These are phyloP conservation scores for Saxophila tyrrhenica DNA, from an alignment of 495 filamentous ascomycete genomes.

Conservation along the genomic window DNA sequence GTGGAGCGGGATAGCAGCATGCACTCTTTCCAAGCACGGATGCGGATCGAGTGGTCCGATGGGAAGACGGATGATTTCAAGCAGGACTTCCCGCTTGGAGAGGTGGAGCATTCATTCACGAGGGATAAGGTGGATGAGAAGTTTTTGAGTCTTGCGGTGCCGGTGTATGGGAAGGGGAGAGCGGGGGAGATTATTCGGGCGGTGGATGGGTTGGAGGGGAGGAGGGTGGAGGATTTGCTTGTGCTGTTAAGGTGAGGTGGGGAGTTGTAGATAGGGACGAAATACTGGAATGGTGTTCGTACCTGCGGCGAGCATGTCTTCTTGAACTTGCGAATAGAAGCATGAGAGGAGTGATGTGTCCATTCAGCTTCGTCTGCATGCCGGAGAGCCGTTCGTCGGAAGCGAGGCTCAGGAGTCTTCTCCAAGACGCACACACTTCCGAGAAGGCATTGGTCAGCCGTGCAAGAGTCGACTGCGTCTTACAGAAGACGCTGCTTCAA, in stretches of 20 bases:
- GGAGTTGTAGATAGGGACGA: too few species aligned
- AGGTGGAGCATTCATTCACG: constrained; percentile 22
- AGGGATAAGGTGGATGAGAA: constrained; percentile 20
- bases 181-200: constrained; percentile 8
- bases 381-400: too few species aligned
- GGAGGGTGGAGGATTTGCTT: constrained; percentile 6
- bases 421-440: too few species aligned
- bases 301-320: too few species aligned
- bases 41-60: constrained; percentile 15
- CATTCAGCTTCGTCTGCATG: too few species aligned
- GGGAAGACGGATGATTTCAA: constrained; percentile 6
- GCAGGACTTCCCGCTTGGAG: constrained; percentile 21
- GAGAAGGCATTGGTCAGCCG: too few species aligned
- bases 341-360: too few species aligned
- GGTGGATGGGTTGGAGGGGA: constrained; percentile 13
- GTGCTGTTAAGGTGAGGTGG: constrained; percentile 9
- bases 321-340: too few species aligned
- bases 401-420: too few species aligned
- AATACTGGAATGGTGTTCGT: too few species aligned
- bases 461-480: too few species aligned
- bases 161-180: constrained; percentile 14
- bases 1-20: constrained; percentile 11
- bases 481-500: too few species aligned
- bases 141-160: constrained; percentile 13
- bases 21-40: constrained; percentile 8